These are phyloP conservation scores for Alternaria triticina DNA, from an alignment of 2,329 filamentous ascomycete genomes.

Conservation along the genomic window DNA sequence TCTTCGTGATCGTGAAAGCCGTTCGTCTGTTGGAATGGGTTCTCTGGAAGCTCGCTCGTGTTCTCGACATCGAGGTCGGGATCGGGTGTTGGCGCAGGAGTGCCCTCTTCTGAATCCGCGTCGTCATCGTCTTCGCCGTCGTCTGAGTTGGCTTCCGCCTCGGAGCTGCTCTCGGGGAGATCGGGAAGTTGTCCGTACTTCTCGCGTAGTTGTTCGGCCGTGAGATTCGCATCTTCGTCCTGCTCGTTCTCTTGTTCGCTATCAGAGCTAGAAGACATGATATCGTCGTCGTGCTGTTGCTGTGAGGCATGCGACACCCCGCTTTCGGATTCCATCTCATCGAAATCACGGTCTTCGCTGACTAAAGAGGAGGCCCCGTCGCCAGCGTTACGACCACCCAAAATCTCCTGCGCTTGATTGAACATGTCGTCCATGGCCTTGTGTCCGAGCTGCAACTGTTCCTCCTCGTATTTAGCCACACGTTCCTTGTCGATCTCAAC, in stretches of 20 bases:
- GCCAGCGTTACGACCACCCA: conserved; percentile 37
- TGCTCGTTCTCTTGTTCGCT: conserved; percentile 50
- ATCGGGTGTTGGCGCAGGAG: conserved; percentile 40
- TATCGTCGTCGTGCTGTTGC: conserved; percentile 52
- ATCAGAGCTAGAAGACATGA: conserved; percentile 44
- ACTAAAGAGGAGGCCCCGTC: conserved; percentile 48
- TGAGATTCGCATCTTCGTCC: conserved; percentile 69
- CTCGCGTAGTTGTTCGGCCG: conserved; percentile 69
- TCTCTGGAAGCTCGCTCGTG: conserved; percentile 11
- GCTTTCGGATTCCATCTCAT: conserved; percentile 54
- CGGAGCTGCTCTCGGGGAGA: conserved; percentile 42
- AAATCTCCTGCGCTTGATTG: conserved; percentile 66
- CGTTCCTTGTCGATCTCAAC: conserved; percentile 64
- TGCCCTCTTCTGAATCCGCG: conserved; percentile 24
- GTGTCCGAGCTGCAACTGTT: conserved; percentile 62
- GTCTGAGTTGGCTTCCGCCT: conserved; percentile 37
- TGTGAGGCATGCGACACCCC: conserved; percentile 39
- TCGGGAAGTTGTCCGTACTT: conserved; percentile 73
- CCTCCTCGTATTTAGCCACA: conserved; percentile 64
- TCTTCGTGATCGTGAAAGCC: conserved; percentile 29
- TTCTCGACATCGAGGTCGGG: conserved; percentile 37
- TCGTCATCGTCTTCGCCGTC: conserved; percentile 45
- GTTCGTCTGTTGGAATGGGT: conserved; percentile 24
- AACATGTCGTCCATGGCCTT: conserved; percentile 76
- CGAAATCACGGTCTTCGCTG: conserved; percentile 49